Conservation (phyloP, 345 rosid species). For the Ceriops zippeliana region DNA sequence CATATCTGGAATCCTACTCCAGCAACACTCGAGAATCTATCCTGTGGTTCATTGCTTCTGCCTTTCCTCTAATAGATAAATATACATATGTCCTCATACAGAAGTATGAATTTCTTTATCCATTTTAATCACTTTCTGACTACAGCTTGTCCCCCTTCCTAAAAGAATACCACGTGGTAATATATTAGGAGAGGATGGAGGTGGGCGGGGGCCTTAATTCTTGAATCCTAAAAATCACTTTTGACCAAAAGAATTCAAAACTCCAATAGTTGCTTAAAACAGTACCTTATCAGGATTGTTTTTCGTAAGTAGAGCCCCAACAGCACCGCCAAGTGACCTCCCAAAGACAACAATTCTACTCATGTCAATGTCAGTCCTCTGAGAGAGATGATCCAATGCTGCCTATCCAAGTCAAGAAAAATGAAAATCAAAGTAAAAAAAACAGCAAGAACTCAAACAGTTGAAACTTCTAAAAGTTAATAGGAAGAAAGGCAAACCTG, state of each 20-base stretch:
- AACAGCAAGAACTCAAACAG: slow-evolving; percentile 12
- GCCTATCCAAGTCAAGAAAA: slow-evolving; percentile 52
- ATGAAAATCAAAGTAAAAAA: slow-evolving; percentile 3
- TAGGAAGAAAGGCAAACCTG: slow-evolving; percentile 52
- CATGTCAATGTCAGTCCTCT: slow-evolving; percentile 87
- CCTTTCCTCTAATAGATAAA: too few relatives aligned
- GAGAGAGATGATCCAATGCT: slow-evolving; percentile 87
- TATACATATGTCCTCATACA: too few relatives aligned
- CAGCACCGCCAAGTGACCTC: slow-evolving; percentile 99
- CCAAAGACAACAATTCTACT: slow-evolving; percentile 90
- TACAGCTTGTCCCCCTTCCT: too few relatives aligned
- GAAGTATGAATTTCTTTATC: too few relatives aligned
- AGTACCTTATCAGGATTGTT: slow-evolving; percentile 90
- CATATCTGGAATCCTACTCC: too few relatives aligned
- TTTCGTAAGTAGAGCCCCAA: slow-evolving; percentile 80
- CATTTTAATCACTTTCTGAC: too few relatives aligned
- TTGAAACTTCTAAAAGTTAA: slow-evolving; percentile 3
- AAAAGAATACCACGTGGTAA: too few relatives aligned
- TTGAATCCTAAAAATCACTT: not conserved
- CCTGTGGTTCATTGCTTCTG: too few relatives aligned
- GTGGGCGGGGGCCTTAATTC: too few relatives aligned
- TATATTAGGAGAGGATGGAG: too few relatives aligned
- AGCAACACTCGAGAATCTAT: too few relatives aligned
- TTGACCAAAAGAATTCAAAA: not conserved
- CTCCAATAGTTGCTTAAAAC: not conserved